Base-by-base conservation (phyloP, 2,329 filamentous ascomycete species). In the Colletotrichum salicis region DNA sequence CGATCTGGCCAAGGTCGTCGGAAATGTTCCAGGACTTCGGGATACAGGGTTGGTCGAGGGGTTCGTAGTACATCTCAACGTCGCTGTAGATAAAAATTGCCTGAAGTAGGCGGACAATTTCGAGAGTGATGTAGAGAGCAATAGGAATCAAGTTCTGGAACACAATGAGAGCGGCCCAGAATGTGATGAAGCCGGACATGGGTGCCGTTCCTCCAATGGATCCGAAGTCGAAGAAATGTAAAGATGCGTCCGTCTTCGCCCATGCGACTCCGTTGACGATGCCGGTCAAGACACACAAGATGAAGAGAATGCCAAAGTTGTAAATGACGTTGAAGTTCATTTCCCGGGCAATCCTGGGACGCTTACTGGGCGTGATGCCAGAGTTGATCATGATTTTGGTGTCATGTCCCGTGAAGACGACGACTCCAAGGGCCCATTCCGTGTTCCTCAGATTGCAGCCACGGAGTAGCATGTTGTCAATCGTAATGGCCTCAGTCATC, bases 361-460 rank as follows among this genome's bases (percentile, higher is more conserved):
- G 93, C 85, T 99, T 99, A 80, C 91, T 97, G 13, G 97, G 96
- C 1, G 96, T 99, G 73, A 96, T 92, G 72, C 96, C 96, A 33
- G 96, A 94, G 80, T 99, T 99, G 85, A 98, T 93, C 96, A 99
- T 99, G 80, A 98, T 98, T 84, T 98, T 99, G 41, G 96, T 97
- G 80, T 99, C 96, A 78, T 95, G 91, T 41, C 96, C 96, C 15
- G 96, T 98, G 83, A 97, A 99, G 22, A 97, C 86, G 61, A 98
- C 96, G 3, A 99, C 89, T 64, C 95, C 96, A 6, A 99, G 88
- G 65, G 95, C 88, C 96, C 96, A 99, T 79, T 98, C 95, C 0
- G 96, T 99, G 81, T 98, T 99, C 75, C 95, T 91, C 60, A 99
- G 84, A 76, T 95, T 97, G 83, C 95, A 97, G 67, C 96, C 96